Base-by-base conservation (phyloP, 805 yeast genomes). In the Barnettozyma siamensis region DNA sequence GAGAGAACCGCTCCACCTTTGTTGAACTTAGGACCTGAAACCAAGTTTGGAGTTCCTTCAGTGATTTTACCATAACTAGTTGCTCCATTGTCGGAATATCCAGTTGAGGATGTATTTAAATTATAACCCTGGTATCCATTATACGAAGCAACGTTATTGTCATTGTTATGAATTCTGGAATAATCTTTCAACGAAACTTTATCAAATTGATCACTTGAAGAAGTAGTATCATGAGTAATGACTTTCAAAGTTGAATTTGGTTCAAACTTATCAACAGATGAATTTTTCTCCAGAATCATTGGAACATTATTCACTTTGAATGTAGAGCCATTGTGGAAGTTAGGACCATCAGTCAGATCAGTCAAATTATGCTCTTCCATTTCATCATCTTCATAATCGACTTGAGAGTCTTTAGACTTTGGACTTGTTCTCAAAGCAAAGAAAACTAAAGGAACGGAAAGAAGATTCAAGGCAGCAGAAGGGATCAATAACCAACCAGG, bases 401-500 rank as follows among this genome's bases (percentile, higher is more conserved):
- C 50, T 1, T 47, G 47, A 2, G 45, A 51, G 28, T 47, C 49
- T 7, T 39, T 43, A n/a, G 51, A 37, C 12, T 23, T 15, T 33
- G 55, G 53, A 4, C 40, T 38, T 2, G 55, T 51, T 38, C 48
- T 47, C 46, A 49, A 33, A 18, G 73, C 69, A 21, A 75, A 48
- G 37, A 74, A 67, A 24, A 74, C 63, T 32, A 77, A 58, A 6
- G 83, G 74, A 2, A 80, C 45, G 2, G 78, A 61, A 2, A 78
- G 40, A 43, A 84, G 62, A 41, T 71, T 69, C 40, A 79, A 60
- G 0, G 69, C 81, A 11, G 85, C 82, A 4, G 86, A 73, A 2
- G 83, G 88, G 23, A 83, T 70, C 53, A 81, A 66, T 27, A 80
- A 57, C 89, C 91, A 84, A 8, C 80, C 70, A n/a, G 79, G 70